A percentile compares a stretch with the other conserved stretches of the same genome.
Evolutionary conservation across 176 grass and related monocot species (phyloP).

Genomic region (Rhynchospora tenuis): DNA sequence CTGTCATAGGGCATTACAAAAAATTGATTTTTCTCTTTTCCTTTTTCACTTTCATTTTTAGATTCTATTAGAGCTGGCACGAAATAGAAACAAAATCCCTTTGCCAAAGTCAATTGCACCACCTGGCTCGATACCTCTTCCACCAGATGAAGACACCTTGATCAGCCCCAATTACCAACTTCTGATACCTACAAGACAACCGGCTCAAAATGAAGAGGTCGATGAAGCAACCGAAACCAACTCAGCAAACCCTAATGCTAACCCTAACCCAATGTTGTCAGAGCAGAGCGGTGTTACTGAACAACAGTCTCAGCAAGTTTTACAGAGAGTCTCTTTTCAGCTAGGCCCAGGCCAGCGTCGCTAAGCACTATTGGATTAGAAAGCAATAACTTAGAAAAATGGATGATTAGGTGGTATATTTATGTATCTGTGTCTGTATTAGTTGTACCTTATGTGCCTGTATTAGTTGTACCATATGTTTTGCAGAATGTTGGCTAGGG

Average conservation of each 20-base stretch:
- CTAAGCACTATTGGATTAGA: not conserved
- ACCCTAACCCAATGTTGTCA: slow-evolving; percentile 30
- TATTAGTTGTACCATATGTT: not conserved
- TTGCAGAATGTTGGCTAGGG: too few species aligned
- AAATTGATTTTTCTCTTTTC: slow-evolving; percentile 6
- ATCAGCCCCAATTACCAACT: slow-evolving; percentile 81
- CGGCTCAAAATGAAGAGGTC: slow-evolving; percentile 41
- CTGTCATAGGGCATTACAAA: not conserved
- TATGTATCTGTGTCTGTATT: not conserved
- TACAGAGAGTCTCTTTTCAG: slow-evolving; percentile 87
- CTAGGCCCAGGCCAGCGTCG: slow-evolving; percentile 24
- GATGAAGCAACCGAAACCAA: slow-evolving; percentile 42
- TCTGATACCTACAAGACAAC: slow-evolving; percentile 47
- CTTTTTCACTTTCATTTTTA: slow-evolving; percentile 23
- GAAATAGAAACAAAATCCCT: slow-evolving; percentile 73
- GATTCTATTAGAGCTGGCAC: slow-evolving; percentile 70
- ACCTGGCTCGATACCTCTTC: slow-evolving; percentile 75
- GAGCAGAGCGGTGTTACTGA: slow-evolving; percentile 46
- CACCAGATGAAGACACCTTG: slow-evolving; percentile 76
- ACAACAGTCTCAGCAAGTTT: slow-evolving; percentile 37
- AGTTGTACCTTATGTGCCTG: not conserved
- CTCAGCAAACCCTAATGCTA: slow-evolving; percentile 15
- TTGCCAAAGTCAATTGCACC: slow-evolving; percentile 82
- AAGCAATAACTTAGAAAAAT: not conserved
- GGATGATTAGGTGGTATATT: not conserved